phyloP scores from a whole-genome alignment of 208 protist species.

The Leishmania arabica region DNA sequence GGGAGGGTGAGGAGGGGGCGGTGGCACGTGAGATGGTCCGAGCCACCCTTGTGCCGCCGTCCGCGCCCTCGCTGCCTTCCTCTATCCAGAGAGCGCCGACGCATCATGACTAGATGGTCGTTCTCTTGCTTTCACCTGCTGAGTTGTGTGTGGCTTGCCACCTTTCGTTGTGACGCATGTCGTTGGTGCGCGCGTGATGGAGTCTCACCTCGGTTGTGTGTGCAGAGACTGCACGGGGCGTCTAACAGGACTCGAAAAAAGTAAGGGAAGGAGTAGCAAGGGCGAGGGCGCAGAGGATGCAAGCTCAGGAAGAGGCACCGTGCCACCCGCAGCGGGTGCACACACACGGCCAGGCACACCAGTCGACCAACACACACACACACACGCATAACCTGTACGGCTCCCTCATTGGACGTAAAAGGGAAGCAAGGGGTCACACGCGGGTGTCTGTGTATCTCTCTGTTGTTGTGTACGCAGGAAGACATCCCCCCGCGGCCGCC shows the following conservation, averaged over 20 bases:
- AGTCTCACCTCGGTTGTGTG: neutral
- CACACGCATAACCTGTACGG: neutral
- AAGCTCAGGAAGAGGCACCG: neutral
- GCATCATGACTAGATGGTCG: neutral
- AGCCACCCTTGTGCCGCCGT: neutral
- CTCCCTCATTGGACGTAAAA: neutral
- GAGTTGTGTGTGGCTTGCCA: neutral
- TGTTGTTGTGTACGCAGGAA: neutral
- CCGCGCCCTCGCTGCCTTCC: neutral
- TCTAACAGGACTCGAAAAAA: neutral
- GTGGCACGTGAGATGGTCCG: neutral
- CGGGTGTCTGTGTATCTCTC: neutral
- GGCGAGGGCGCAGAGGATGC: neutral
- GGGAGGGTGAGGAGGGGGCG: too few species aligned
- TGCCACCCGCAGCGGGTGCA: neutral
- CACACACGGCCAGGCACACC: neutral
- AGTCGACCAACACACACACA: neutral
- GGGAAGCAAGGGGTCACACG: neutral
- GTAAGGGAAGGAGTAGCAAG: neutral
- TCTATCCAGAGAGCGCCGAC: neutral
- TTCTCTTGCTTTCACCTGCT: neutral
- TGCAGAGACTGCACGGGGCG: neutral
- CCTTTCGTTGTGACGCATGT: neutral
- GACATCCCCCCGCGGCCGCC: neutral
- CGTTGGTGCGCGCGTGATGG: neutral